These are phyloP conservation scores for Lunularia cruciata DNA, from an alignment of 225 moss, liverwort and hornwort genomes.

Conservation along the genomic window DNA sequence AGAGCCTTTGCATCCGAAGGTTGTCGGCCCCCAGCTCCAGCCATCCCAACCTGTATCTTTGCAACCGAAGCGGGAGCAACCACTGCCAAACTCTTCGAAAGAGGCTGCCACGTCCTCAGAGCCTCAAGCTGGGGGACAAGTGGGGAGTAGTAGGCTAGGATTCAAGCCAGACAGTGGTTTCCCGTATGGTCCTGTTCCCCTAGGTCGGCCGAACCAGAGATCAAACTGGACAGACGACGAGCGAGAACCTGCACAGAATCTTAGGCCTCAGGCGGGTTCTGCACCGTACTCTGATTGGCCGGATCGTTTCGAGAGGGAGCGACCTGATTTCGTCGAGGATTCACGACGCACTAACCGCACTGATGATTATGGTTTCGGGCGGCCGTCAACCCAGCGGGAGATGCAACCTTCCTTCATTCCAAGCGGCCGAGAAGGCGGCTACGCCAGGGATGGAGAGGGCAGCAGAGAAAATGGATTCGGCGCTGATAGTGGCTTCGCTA, in stretches of 20 bases:
- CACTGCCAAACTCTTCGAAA: slow-evolving; percentile 28
- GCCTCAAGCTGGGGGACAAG: slow-evolving; percentile 40
- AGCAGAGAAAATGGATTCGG: slow-evolving; percentile 59
- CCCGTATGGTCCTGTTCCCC: slow-evolving; percentile 49
- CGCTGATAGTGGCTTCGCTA: slow-evolving; percentile 44
- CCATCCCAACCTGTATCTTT: slow-evolving; percentile 68
- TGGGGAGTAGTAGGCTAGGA: slow-evolving; percentile 30
- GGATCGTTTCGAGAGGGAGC: slow-evolving; percentile 66
- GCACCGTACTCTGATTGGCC: slow-evolving; percentile 59
- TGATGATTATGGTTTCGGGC: slow-evolving; percentile 70
- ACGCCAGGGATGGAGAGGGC: slow-evolving; percentile 51
- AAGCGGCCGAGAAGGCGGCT: slow-evolving; percentile 55
- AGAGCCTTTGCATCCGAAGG: slow-evolving; percentile 68
- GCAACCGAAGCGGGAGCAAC: slow-evolving; percentile 58
- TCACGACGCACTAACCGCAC: slow-evolving; percentile 59
- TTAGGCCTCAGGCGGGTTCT: slow-evolving; percentile 63
- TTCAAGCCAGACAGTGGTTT: slow-evolving; percentile 49
- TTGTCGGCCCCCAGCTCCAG: slow-evolving; percentile 78
- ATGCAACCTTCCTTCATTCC: slow-evolving; percentile 35
- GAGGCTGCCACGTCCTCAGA: slow-evolving; percentile 49
- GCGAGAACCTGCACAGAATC: slow-evolving; percentile 70
- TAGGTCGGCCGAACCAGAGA: slow-evolving; percentile 60
- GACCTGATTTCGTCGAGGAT: slow-evolving; percentile 48
- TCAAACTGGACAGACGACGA: slow-evolving; percentile 99
- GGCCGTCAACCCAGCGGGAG: slow-evolving; percentile 58